Base-by-base conservation (phyloP, 345 rosid species). In the Passiflora organensis region DNA sequence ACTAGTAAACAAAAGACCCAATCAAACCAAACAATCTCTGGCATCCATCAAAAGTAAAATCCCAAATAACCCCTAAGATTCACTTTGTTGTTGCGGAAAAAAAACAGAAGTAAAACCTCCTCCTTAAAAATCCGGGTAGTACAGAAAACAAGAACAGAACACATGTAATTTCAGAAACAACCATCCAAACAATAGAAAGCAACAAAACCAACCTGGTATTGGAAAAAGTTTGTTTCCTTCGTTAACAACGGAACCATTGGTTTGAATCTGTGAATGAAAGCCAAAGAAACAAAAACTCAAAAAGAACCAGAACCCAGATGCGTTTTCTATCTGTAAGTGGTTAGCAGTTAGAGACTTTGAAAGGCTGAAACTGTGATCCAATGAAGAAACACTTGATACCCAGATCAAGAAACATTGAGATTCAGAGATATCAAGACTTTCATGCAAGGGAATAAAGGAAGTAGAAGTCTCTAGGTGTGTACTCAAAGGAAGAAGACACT, bases 381-480 rank as follows among this genome's bases (percentile, higher is more conserved):
- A 57, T 38, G 53, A 56, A 46, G 58, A 46, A 36, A 72, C 17
- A 59, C 24, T 43, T 12, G 48, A 67, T 48, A 73, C 67, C 75
- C 71, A 79, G 75, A 79, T 68, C 71, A 68, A 63, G 51, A 65
- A 62, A 66, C 68, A 68, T 16, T 23, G 39, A 76, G 71, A 70
- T 62, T 65, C 50, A 48, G 47, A 48, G 71, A 65, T 43, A 47
- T 46, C 41, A 56, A 63, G 68, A 57, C 55, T 20, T 54, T 48
- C 15, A 48, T 19, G 24, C 14, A 58, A 1, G 19, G 37, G 55
- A 21, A 38, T 6, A 9, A 3, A 19, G 5, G 17, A 1, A 48
- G 53, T 25, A 55, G 53, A 15, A 10, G 63, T 34, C 55, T 46
- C 57, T 37, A 62, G 53, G 15, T 9, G 18, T 19, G 8, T 20